These are phyloP conservation scores for Agaricus blazei DNA, from an alignment of 768 basidiomycete species.

Conservation along the genomic window DNA sequence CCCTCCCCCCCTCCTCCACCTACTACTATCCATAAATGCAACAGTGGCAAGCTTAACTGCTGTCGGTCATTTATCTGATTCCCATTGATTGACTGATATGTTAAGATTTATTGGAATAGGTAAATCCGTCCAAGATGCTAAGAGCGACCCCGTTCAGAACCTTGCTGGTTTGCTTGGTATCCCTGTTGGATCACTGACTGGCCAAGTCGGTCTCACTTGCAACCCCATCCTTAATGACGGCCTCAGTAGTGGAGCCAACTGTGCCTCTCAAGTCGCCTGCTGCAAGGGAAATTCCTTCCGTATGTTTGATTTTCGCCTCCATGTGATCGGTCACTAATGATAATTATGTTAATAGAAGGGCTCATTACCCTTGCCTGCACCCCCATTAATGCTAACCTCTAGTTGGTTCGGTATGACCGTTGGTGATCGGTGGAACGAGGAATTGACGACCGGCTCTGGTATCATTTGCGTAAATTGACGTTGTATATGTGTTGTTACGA, in stretches of 20 bases:
- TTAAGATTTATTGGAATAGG: background rate
- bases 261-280: slow-evolving; percentile 6
- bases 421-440: no score
- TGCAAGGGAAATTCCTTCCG: slow-evolving; percentile 5
- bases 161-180: slow-evolving; percentile 5
- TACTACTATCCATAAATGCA: slow-evolving; percentile 1
- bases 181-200: background rate
- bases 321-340: background rate
- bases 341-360: background rate
- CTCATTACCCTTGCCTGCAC: slow-evolving; percentile 9
- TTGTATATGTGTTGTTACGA: background rate
- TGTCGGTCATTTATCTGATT: background rate
- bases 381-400: slow-evolving; percentile 11
- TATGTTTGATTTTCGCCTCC: background rate
- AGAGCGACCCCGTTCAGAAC: background rate
- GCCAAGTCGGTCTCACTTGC: slow-evolving; percentile 9
- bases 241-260: slow-evolving; percentile 2
- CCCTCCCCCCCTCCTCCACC: background rate
- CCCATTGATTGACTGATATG: background rate
- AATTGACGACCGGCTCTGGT: background rate
- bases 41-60: slow-evolving; percentile 7
- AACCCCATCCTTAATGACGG: slow-evolving; percentile 4
- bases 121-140: background rate
- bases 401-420: background rate
- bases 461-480: background rate